Evolutionary conservation across 2,329 filamentous ascomycete species (phyloP), one percentile per base, ranked within the genome.

Genomic region (Plectosphaerella sp.): DNA sequence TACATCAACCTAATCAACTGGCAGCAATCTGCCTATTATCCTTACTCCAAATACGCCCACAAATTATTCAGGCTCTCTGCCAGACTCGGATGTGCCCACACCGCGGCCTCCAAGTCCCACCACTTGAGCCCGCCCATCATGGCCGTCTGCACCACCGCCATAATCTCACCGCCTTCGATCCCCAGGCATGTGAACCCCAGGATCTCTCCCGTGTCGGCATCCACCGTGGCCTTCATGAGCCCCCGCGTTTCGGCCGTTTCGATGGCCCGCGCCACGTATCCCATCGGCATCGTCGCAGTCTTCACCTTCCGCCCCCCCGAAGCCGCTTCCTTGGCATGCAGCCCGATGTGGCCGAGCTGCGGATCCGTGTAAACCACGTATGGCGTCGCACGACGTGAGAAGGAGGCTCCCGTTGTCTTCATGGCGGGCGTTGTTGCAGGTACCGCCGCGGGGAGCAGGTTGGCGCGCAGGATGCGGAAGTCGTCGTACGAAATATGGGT

Each of bases 401-500:
- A 64, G n/a, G 63, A 67, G 1, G 60, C 57, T 37, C 56, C 52
- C 8, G 57, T 58, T 9, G 49, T 36, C 22, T 54, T 49, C 43
- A 65, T 59, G 15, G 63, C 52, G 22, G 62, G 61, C 15, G 61
- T 61, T 3, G 60, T 59, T 45, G 58, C 35, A 22, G 58, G 49
- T n/a, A 62, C 56, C 20, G 58, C 48, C 5, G 55, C 53, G 37
- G 62, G 59, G 37, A 76, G 57, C 46, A 79, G 58, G 54, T 78
- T 79, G 54, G 67, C 63, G 22, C 71, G 67, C 45, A 81, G 58
- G 61, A 82, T 73, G 51, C 78, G 75, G 60, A 72, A 79, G 63
- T 81, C 77, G 61, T 82, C 77, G 64, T 80, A 81, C 4, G 75
- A 77, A 56, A 82, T 72, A 62, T 82, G 78, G 2, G 78, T 81